phyloP scores from a whole-genome alignment of 2,329 filamentous ascomycete genomes.

The Claviceps sp. region DNA sequence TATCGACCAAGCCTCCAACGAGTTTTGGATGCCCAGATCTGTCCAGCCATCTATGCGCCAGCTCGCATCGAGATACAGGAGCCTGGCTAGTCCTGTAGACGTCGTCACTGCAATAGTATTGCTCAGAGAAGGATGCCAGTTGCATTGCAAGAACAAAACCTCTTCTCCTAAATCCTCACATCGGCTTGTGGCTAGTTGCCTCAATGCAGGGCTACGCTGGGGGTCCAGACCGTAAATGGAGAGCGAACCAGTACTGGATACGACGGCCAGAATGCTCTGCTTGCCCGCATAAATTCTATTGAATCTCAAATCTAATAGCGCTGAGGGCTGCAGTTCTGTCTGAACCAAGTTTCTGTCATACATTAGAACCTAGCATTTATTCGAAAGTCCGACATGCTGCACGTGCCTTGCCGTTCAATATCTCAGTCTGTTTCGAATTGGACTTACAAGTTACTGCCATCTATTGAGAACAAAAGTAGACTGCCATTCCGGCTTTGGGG shows the following conservation, averaged over 20 bases:
- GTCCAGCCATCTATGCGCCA: conserved; percentile 23
- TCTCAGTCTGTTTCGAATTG: not conserved
- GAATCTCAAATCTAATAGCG: conserved; percentile 79
- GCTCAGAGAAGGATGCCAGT: conserved; percentile 50
- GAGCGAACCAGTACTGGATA: conserved; percentile 63
- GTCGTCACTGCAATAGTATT: conserved; percentile 56
- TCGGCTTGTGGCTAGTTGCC: conserved; percentile 29
- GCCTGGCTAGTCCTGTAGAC: conserved; percentile 49
- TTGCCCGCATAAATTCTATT: conserved; percentile 29
- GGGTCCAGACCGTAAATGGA: conserved; percentile 46
- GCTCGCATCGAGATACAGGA: conserved; percentile 35
- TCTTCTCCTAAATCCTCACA: conserved; percentile 38
- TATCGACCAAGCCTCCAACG: conserved; percentile 62
- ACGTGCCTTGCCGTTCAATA: not conserved
- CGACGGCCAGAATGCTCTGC: conserved; percentile 51
- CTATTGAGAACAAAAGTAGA: conserved; percentile 50
- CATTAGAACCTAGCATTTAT: not conserved
- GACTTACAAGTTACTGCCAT: conserved; percentile 42
- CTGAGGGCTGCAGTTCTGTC: conserved; percentile 50
- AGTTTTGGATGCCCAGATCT: conserved; percentile 32
- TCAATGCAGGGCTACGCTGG: conserved; percentile 18
- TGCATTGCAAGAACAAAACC: conserved; percentile 56
- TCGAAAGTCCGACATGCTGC: not conserved
- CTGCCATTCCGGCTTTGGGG: conserved; percentile 59
- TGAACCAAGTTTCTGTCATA: conserved; percentile 27